Base-by-base conservation (phyloP, 2,329 filamentous ascomycete genomes). In the Microdochium paspali region DNA sequence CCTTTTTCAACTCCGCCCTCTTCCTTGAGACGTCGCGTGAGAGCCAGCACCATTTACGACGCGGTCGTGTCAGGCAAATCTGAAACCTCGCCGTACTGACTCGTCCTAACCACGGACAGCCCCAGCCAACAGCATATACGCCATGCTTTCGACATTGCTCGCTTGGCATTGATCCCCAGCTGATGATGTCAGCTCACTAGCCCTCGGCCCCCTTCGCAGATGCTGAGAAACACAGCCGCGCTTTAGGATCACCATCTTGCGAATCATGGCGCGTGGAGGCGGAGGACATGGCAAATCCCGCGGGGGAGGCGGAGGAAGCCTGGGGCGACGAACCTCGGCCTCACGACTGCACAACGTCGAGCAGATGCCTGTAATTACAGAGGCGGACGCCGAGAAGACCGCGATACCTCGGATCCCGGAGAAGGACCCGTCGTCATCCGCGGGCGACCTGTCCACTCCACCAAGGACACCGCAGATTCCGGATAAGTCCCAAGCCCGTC, bases 291-390 rank as follows among this genome's bases (percentile, higher is more conserved):
- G 35, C 12, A 40, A 40, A 40, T n/a, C n/a, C 18, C 3, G 35
- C 20, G 6, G 35, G 15, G 35, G 35, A 40, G 35, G 35, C 5
- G 3, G 15, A 21, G 6, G 35, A 9, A 18, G 35, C 12, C 18
- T 40, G 35, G 18, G 35, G 13, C 3, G 12, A 20, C 35, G 35
- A 20, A 40, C 35, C 5, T 40, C 35, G 35, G 35, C 35, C 3
- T 40, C 35, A 20, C 35, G 35, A 9, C 35, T 40, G 35, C 35
- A 47, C 45, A 54, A 51, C 50, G 54, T 61, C 44, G 57, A 59
- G 28, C 57, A 58, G 31, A 61, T 70, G 58, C 66, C 67, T 20
- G 57, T 66, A 47, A 66, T 69, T 47, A 58, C 57, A 25, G 66
- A 70, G 55, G n/a, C n/a, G n/a, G 59, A 67, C 51, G 43, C 43